Conservation (phyloP, 495 filamentous ascomycete species). For the Penicillium lividum region DNA sequence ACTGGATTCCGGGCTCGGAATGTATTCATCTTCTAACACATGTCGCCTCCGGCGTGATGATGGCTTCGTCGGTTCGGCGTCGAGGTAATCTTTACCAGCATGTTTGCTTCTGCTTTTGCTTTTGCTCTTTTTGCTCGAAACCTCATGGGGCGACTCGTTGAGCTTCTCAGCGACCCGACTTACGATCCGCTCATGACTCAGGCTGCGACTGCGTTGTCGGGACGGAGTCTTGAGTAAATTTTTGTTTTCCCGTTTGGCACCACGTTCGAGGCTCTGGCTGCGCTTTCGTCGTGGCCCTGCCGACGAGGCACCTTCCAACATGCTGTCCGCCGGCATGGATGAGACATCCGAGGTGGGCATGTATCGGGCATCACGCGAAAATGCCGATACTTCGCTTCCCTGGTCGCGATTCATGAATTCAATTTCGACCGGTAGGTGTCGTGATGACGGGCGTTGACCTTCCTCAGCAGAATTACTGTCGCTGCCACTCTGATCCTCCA, state of each 20-base stretch:
- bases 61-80: conserved; percentile 53
- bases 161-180: conserved; percentile 72
- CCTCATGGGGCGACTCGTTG: conserved; percentile 50
- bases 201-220: conserved; percentile 66
- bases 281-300: conserved; percentile 52
- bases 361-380: conserved; percentile 62
- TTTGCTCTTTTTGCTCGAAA: conserved; percentile 53
- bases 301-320: conserved; percentile 67
- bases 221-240: conserved; percentile 66
- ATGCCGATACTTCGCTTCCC: conserved; percentile 58
- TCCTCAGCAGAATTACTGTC: conserved; percentile 75
- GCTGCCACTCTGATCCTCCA: conserved; percentile 57
- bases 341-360: conserved; percentile 79
- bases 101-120: conserved; percentile 44
- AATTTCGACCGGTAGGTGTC: conserved; percentile 75
- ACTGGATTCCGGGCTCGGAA: conserved; percentile 70
- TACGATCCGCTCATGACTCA: conserved; percentile 71
- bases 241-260: conserved; percentile 43
- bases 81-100: conserved; percentile 60
- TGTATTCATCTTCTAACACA: conserved; percentile 63
- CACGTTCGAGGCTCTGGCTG: conserved; percentile 59
- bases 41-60: conserved; percentile 63
- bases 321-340: conserved; percentile 85
- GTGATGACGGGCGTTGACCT: conserved; percentile 58
- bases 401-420: conserved; percentile 68